A percentile compares a stretch with the other conserved stretches of the same genome.
Conservation (phyloP, 805 yeast genomes). For the Saturnispora silvae region DNA sequence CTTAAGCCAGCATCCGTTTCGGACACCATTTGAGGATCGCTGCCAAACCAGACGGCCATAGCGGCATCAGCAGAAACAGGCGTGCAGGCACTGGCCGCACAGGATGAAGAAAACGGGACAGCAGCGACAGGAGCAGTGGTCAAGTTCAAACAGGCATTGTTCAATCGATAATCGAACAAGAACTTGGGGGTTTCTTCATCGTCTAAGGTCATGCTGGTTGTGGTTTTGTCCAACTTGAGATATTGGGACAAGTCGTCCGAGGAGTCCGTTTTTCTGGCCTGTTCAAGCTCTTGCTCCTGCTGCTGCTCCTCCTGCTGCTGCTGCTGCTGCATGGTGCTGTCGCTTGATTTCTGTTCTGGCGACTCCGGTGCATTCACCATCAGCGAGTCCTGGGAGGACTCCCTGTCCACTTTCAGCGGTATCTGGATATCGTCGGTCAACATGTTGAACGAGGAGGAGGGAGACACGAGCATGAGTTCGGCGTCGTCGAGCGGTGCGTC, state of each 20-base stretch:
- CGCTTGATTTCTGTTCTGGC: background rate
- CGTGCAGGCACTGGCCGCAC: too few relatives aligned
- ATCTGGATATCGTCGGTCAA: conserved; percentile 2
- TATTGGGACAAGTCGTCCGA: background rate
- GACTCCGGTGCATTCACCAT: conserved; percentile 4
- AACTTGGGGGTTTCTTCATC: background rate
- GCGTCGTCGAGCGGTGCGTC: background rate
- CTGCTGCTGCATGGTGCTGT: background rate
- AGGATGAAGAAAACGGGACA: too few relatives aligned
- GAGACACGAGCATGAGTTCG: conserved; percentile 6
- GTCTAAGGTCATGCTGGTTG: background rate
- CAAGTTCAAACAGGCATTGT: background rate
- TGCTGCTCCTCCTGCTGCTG: too few relatives aligned
- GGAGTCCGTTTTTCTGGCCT: too few relatives aligned
- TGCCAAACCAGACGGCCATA: too few relatives aligned
- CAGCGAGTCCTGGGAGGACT: conserved; percentile 4
- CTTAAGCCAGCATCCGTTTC: too few relatives aligned
- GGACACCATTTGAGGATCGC: too few relatives aligned
- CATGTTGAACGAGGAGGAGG: conserved; percentile 10
- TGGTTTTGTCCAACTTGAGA: background rate
- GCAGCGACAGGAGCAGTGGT: too few relatives aligned
- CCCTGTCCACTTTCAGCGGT: background rate
- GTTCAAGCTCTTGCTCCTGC: too few relatives aligned
- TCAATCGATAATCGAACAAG: too few relatives aligned
- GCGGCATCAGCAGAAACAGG: background rate